A percentile compares a stretch with the other conserved stretches of the same genome.
phyloP scores from a whole-genome alignment of 192 early-diverging fungal genomes.

The Coemansia sp. region DNA sequence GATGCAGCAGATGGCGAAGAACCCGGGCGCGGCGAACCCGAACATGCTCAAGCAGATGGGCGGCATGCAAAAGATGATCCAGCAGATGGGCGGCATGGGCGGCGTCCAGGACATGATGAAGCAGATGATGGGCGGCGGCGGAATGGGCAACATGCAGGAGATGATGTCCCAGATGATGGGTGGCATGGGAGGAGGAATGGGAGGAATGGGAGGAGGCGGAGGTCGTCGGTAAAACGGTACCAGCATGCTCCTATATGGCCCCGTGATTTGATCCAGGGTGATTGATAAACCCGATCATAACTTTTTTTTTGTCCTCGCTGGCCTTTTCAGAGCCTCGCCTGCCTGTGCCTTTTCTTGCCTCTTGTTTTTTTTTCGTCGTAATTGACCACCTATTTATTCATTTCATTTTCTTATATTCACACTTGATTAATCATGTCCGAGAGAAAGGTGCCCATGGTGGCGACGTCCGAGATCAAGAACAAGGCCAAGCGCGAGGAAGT shows the following conservation, averaged over 20 bases:
- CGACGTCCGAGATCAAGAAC: slow-evolving; percentile 69
- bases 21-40: slow-evolving; percentile 64
- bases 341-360: not conserved
- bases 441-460: slow-evolving; percentile 16
- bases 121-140: slow-evolving; percentile 64
- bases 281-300: not conserved
- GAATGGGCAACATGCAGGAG: slow-evolving; percentile 58
- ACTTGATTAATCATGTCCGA: slow-evolving; percentile 21
- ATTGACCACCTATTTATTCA: not conserved
- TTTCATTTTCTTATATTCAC: slow-evolving; percentile 6
- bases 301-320: slow-evolving; percentile 17
- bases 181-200: slow-evolving; percentile 58
- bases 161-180: slow-evolving; percentile 73
- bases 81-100: slow-evolving; percentile 58
- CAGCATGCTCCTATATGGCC: not conserved
- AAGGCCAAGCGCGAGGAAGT: slow-evolving; percentile 85
- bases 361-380: slow-evolving; percentile 11
- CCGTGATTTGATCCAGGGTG: slow-evolving; percentile 11
- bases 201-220: slow-evolving; percentile 50
- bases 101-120: slow-evolving; percentile 65
- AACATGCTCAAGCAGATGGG: slow-evolving; percentile 83
- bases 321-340: not conserved
- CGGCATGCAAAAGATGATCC: slow-evolving; percentile 58
- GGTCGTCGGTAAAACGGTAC: slow-evolving; percentile 32
- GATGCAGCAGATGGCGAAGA: slow-evolving; percentile 65